Conservation (phyloP, 2,329 filamentous ascomycete species). For the Fusarium circinatum region DNA sequence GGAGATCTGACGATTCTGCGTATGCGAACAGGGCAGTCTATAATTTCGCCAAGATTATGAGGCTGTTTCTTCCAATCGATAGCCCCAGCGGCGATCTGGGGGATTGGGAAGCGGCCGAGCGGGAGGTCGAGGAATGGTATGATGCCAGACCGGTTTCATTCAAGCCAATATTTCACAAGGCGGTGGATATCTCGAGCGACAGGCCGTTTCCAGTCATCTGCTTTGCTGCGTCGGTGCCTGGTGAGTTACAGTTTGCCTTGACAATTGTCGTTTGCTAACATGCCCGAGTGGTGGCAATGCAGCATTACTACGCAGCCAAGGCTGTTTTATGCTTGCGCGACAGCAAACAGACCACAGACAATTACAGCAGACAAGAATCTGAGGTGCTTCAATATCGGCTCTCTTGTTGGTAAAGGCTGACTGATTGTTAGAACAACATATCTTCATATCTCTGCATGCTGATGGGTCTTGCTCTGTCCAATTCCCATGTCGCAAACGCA, state of each 20-base stretch:
- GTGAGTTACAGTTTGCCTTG: neutral
- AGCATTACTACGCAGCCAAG: slow-evolving; percentile 10
- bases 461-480: neutral
- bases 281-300: neutral
- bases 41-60: neutral
- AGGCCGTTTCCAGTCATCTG: neutral
- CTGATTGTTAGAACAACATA: neutral
- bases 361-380: neutral
- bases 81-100: accelerated
- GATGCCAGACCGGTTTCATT: neutral
- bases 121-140: neutral
- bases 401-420: neutral
- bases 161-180: neutral
- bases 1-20: neutral
- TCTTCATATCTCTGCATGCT: neutral
- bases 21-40: neutral
- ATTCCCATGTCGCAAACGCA: neutral
- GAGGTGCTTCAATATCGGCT: neutral
- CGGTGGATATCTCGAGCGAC: accelerated
- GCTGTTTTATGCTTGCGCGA: neutral
- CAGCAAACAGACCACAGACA: accelerated
- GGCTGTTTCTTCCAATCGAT: neutral
- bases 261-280: accelerated
- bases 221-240: neutral
- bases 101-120: neutral